Conservation (phyloP, 495 filamentous ascomycete genomes). For the Aspergillus ellipticus region DNA sequence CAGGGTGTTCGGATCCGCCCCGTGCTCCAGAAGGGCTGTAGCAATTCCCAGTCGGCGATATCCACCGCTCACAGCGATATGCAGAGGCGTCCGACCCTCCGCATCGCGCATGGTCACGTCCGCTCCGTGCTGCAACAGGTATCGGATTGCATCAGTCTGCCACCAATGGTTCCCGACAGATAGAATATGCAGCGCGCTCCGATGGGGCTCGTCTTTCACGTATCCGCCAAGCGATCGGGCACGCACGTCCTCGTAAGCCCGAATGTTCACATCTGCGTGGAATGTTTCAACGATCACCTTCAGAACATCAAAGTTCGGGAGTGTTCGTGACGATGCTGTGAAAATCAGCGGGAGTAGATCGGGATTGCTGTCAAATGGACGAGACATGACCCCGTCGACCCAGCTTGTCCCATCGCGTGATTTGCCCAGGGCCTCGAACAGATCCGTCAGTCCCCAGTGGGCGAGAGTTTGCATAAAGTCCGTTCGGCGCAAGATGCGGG, state of each 20-base stretch:
- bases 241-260: background rate
- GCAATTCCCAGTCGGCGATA: conserved; percentile 22
- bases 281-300: conserved; percentile 38
- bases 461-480: conserved; percentile 13
- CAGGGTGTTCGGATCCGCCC: conserved; percentile 35
- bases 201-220: background rate
- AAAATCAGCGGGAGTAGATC: conserved; percentile 24
- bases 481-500: too few relatives aligned
- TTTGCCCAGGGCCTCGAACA: conserved; percentile 18
- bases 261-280: conserved; percentile 31
- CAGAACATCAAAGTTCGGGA: conserved; percentile 42
- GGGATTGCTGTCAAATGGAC: background rate
- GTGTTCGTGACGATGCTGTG: conserved; percentile 22
- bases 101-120: conserved; percentile 32
- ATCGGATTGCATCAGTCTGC: conserved; percentile 41
- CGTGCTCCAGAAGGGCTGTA: conserved; percentile 27
- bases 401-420: conserved; percentile 7
- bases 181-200: background rate
- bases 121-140: conserved; percentile 38
- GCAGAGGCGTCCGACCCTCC: conserved; percentile 37
- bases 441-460: conserved; percentile 18
- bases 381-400: conserved; percentile 12
- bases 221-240: background rate
- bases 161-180: conserved; percentile 36
- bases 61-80: conserved; percentile 25